These are phyloP conservation scores for Trametes cinnabarina DNA, from an alignment of 768 basidiomycete genomes.

Conservation along the genomic window DNA sequence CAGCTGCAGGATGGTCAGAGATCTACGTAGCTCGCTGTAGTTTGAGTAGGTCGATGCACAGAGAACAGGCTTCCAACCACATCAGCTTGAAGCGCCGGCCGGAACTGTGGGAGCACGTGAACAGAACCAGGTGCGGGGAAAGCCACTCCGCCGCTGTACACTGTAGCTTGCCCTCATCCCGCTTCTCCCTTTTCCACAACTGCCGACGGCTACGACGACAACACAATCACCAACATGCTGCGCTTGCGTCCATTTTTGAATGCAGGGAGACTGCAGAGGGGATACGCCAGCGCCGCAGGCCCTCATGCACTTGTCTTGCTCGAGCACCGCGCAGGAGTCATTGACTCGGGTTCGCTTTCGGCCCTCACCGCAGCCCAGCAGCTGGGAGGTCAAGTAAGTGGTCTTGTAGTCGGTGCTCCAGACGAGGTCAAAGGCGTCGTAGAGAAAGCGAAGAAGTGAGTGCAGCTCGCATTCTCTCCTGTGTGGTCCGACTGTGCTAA, in stretches of 20 bases:
- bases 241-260: constrained; percentile 10
- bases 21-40: too few species aligned
- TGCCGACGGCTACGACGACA: neutral
- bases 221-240: constrained; percentile 9
- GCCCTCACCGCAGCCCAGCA: constrained; percentile 88
- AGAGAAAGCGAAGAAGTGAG: constrained; percentile 79
- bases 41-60: too few species aligned
- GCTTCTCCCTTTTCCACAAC: neutral
- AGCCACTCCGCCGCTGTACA: neutral
- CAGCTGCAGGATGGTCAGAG: too few species aligned
- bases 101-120: neutral
- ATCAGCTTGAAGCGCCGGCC: neutral
- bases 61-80: too few species aligned
- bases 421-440: constrained; percentile 65
- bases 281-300: constrained; percentile 58
- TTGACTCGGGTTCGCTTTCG: constrained; percentile 84
- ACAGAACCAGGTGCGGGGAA: constrained; percentile 13
- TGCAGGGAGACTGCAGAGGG: constrained; percentile 28
- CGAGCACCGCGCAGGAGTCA: constrained; percentile 78
- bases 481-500: neutral
- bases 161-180: neutral
- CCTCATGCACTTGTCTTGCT: constrained; percentile 85
- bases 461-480: neutral
- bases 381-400: constrained; percentile 84
- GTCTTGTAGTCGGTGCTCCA: constrained; percentile 66